These are phyloP conservation scores for Thraustochytrium sp. DNA, from an alignment of 352 stramenopile genomes.

Conservation along the genomic window DNA sequence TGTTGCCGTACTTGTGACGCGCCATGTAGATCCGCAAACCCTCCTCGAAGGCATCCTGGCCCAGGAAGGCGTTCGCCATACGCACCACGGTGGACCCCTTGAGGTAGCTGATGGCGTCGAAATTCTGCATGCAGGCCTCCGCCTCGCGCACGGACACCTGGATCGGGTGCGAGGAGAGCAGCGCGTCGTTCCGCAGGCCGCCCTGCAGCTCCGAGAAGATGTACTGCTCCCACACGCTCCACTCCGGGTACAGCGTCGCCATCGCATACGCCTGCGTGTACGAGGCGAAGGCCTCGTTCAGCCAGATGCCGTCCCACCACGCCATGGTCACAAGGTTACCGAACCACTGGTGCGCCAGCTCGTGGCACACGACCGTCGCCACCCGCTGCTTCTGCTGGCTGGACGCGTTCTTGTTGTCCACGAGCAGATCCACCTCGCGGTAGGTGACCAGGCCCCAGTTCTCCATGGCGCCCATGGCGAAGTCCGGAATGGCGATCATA, in stretches of 20 bases:
- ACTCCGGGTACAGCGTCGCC: conserved; percentile 83
- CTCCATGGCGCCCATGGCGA: conserved; percentile 91
- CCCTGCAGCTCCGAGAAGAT: conserved; percentile 61
- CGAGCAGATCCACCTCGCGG: conserved; percentile 79
- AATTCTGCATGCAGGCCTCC: conserved; percentile 94
- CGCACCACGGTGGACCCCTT: conserved; percentile 74
- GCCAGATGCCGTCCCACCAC: conserved; percentile 89
- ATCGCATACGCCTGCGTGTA: conserved; percentile 92
- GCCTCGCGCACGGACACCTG: conserved; percentile 81
- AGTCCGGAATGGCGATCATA: conserved; percentile 93
- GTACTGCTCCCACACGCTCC: conserved; percentile 91
- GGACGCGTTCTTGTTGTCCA: conserved; percentile 64
- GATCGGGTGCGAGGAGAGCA: conserved; percentile 84
- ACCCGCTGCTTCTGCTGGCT: conserved; percentile 71
- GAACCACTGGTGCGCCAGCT: conserved; percentile 91
- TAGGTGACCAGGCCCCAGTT: conserved; percentile 93
- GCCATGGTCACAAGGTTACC: conserved; percentile 98
- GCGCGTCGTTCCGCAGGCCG: conserved; percentile 83
- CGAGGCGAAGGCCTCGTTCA: conserved; percentile 96
- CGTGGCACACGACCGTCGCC: conserved; percentile 89
- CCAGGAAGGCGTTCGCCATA: conserved; percentile 71
- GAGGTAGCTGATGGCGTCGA: conserved; percentile 93
- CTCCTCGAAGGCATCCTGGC: conserved; percentile 47
- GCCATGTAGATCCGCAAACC: conserved; percentile 88
- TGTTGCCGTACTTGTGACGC: conserved; percentile 86